Evolutionary conservation across 495 filamentous ascomycete genomes (phyloP), one percentile per base, ranked within the genome.

Genomic region (Xylaria nigripes): DNA sequence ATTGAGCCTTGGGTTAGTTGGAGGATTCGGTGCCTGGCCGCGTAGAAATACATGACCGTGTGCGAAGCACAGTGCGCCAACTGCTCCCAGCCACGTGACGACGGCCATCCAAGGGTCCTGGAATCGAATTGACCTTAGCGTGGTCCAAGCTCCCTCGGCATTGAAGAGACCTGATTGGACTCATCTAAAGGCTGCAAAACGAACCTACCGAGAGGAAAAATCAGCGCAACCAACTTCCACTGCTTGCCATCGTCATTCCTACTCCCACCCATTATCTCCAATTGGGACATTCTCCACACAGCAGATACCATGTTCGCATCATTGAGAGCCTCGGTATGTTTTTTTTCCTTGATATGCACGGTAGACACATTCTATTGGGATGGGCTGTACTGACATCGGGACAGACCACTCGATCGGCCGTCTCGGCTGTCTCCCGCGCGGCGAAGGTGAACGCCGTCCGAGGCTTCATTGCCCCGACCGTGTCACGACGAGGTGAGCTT

Each of bases 391-490:
- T 48, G 27, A 43, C 44, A 19, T 40, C 9, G 4, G 19, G 18
- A 27, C 61, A 75, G 68, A 61, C 76, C 90, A 89, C 70, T 64
- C 89, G 90, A 82, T 85, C 86, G 71, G 76, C 86, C 73, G 72
- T 90, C 70, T 76, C 68, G 60, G 71, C 73, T 60, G 69, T 69
- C 62, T 66, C 83, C 77, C 85, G 89, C 70, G 77, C 85, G 67
- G 81, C 82, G 73, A 82, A 86, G 72, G 85, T 83, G 64, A 84
- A 84, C 70, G 75, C 79, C 71, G 73, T 79, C 63, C 86, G 93
- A 66, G 87, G 84, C 68, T 91, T 96, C 76, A 85, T 95, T 65
- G 76, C 77, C 44, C 81, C 87, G 38, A 90, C 86, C 29, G 78
- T 84, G 61, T 72, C 79, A 55, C 81, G 87, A 70, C 77, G 84